Evolutionary conservation across 2,329 filamentous ascomycete genomes (phyloP).

Genomic region (Aspergillus sp.): DNA sequence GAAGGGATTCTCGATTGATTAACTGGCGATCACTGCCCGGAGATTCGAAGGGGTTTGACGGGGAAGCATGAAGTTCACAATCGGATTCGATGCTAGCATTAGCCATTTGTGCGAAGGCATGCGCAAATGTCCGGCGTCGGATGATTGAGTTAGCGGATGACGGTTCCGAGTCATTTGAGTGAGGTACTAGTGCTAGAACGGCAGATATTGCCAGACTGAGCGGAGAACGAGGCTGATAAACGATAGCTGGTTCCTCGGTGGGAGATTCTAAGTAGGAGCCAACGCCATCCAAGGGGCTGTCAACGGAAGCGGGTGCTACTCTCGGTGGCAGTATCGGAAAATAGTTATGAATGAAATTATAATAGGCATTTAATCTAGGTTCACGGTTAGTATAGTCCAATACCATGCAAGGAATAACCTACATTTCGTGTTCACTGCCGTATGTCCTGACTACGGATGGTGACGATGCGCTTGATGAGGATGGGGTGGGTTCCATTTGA

Average conservation of each 20-base stretch:
- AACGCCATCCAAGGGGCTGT: constrained; percentile 35
- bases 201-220: constrained; percentile 46
- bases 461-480: constrained; percentile 25
- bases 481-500: constrained; percentile 30
- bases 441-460: constrained; percentile 40
- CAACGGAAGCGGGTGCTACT: constrained; percentile 26
- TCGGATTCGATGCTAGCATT: constrained; percentile 42
- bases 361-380: constrained; percentile 46
- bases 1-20: constrained; percentile 37
- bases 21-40: constrained; percentile 32
- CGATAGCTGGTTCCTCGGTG: constrained; percentile 31
- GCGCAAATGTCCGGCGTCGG: constrained; percentile 40
- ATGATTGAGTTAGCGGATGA: constrained; percentile 35
- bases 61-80: constrained; percentile 43
- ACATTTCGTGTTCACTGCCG: constrained; percentile 44
- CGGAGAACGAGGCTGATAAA: constrained; percentile 43
- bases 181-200: constrained; percentile 44
- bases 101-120: constrained; percentile 41
- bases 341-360: constrained; percentile 48
- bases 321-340: constrained; percentile 47
- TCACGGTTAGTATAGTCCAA: constrained; percentile 15
- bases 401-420: constrained; percentile 16
- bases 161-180: constrained; percentile 40
- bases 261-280: constrained; percentile 30
- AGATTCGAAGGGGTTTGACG: constrained; percentile 42